Evolutionary conservation across 2,329 filamentous ascomycete genomes (phyloP), one percentile per base, ranked within the genome.

Genomic region (Pseudogymnoascus sp.): DNA sequence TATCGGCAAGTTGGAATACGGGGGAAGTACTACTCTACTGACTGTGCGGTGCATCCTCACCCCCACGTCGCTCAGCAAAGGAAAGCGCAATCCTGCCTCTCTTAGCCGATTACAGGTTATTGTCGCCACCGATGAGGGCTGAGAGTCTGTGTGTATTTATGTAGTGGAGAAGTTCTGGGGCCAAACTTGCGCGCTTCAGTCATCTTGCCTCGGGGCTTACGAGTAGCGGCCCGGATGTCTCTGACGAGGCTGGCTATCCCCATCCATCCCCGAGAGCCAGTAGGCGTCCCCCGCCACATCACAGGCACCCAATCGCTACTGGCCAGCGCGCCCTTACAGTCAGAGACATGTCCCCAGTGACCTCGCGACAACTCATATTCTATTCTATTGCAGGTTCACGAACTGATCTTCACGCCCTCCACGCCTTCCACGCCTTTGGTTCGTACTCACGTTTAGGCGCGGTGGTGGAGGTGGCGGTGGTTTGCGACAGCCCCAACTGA

Each of bases 291-390:
- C 28, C 51, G 51, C 51, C 51, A 57, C 51, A 34, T 57, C 51
- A 57, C 51, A 57, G 51, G 51, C 51, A 57, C 51, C 43, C 51
- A 34, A 57, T 57, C 48, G 51, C 51, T 57, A 57, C 51, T 34
- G 51, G 10, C 28, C 28, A 8, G 28, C 51, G 28, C 28, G 10
- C 10, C 7, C n/a, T 4, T 19, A 34, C 51, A 57, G 28, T 57
- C 51, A 57, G 51, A 34, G 51, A 57, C 28, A 57, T 57, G 51
- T 34, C 7, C 23, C 19, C 28, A 57, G 21, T 16, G 51, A 34
- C 51, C 25, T 57, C 51, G 25, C 51, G 51, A 57, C 28, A 57
- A 34, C 51, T 57, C 51, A 57, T 28, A 10, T 34, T 21, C 28
- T 34, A 19, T 31, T 57, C 51, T 34, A 34, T 57, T 34, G 10